Conservation (phyloP, 176 grass and related monocot species). For the Cenchrus purpureus region DNA sequence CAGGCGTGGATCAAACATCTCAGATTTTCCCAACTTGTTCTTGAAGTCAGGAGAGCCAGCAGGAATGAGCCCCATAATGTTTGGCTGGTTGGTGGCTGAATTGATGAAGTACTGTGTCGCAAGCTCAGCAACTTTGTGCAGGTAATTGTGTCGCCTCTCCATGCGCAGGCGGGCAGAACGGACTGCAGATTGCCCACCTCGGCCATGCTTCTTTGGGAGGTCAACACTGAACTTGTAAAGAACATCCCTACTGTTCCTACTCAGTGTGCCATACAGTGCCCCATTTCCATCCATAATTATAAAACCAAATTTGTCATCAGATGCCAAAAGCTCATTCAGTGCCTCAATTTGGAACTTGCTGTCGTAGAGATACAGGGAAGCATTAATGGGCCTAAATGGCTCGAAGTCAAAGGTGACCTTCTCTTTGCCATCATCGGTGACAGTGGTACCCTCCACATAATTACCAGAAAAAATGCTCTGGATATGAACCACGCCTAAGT, state of each 20-base stretch:
- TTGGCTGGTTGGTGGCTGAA: slow-evolving; percentile 60
- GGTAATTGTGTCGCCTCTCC: slow-evolving; percentile 74
- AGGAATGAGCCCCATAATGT: slow-evolving; percentile 60
- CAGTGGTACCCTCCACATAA: slow-evolving; percentile 41
- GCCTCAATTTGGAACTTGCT: slow-evolving; percentile 74
- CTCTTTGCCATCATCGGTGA: slow-evolving; percentile 72
- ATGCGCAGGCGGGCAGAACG: slow-evolving; percentile 65
- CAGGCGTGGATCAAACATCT: slow-evolving; percentile 68
- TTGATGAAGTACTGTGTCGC: slow-evolving; percentile 66
- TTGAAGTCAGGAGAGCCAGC: slow-evolving; percentile 72
- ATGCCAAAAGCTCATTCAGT: slow-evolving; percentile 61
- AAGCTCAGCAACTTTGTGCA: slow-evolving; percentile 63
- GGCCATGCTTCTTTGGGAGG: slow-evolving; percentile 64
- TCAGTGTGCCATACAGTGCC: slow-evolving; percentile 61
- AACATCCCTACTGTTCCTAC: slow-evolving; percentile 59
- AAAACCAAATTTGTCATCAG: slow-evolving; percentile 65
- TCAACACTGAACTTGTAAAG: slow-evolving; percentile 65
- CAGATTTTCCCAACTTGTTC: slow-evolving; percentile 59
- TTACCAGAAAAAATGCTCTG: no score
- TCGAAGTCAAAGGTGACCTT: slow-evolving; percentile 77
- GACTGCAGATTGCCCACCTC: slow-evolving; percentile 69
- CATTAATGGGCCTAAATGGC: slow-evolving; percentile 70
- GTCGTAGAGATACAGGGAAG: slow-evolving; percentile 66
- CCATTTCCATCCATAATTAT: slow-evolving; percentile 67
- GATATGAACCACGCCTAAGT: no score